Base-by-base conservation (phyloP, 1,139 yeast species). In the Candida tetrigidarum region DNA sequence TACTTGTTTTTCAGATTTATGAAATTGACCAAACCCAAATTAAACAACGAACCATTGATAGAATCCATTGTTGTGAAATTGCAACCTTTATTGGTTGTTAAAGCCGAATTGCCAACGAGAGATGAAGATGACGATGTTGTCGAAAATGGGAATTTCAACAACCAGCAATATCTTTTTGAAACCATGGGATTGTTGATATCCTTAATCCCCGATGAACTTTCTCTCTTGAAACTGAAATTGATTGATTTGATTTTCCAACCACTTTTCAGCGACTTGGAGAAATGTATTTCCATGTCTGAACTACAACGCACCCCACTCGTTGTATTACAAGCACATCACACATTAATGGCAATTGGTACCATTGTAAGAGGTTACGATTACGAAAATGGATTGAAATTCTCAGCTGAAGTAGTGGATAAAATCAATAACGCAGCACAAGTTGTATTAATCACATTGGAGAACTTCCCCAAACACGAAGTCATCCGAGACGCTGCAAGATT, bases 401-500 rank as follows among this genome's bases (percentile, higher is more conserved):
- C 64, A 53, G 56, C 53, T 50, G 73, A 67, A 39, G 59, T 78
- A 19, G 67, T 78, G 14, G 75, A 70, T 45, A 86, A 83, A 58
- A 80, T 89, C 53, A 72, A 79, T 48, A 82, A 83, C 53, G 88
- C 91, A 11, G 82, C 96, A 0, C 91, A 89, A 60, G 96, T 88
- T 26, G 89, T 90, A 10, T 66, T 89, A 27, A 92, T 91, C 22
- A 88, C 96, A 0, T 74, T 93, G 52, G 96, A 92, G 51, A 83
- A 80, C 47, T 80, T 90, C 57, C 77, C 84, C 40, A 77, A 81
- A 42, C 76, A 75, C 50, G 91, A 86, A 59, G 74, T 76, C 22
- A 81, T 93, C 42, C 79, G 99, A 59, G 97, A 91, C 52, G 86
- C 97, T 4, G 76, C 95, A 1, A 78, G 97, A 55, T 89, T 88